phyloP scores from a whole-genome alignment of 2,329 filamentous ascomycete genomes.

The Colletotrichum lentis region DNA sequence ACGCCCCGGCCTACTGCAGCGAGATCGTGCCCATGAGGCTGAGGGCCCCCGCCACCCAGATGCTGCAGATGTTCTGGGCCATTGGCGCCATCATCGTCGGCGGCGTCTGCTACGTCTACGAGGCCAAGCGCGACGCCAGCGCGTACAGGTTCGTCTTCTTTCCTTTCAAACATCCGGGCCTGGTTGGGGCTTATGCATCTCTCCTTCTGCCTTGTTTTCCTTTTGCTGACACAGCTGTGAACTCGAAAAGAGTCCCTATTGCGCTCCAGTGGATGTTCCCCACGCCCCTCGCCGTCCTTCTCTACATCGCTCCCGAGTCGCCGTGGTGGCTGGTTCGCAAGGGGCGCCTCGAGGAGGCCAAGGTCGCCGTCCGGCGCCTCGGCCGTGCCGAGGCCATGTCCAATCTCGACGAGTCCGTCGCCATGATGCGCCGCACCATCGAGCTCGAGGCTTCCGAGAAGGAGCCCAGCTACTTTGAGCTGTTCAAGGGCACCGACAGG shows the following conservation, averaged over 20 bases:
- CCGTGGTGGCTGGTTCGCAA: constrained; percentile 66
- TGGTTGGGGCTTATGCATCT: no score
- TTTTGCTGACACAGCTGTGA: no score
- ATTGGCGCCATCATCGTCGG: constrained; percentile 69
- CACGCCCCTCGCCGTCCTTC: constrained; percentile 59
- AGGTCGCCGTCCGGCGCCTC: constrained; percentile 56
- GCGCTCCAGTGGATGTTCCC: constrained; percentile 68
- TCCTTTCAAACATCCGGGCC: no score
- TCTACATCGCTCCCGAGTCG: constrained; percentile 61
- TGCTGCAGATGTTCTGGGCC: constrained; percentile 73
- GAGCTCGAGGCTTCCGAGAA: constrained; percentile 61
- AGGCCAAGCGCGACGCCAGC: constrained; percentile 44
- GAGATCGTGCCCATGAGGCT: constrained; percentile 69
- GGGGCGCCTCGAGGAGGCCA: constrained; percentile 55
- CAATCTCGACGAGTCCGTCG: constrained; percentile 41
- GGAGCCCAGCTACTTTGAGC: constrained; percentile 58
- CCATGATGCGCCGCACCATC: constrained; percentile 55
- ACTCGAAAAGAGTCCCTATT: no score
- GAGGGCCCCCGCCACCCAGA: constrained; percentile 66
- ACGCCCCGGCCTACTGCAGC: constrained; percentile 68
- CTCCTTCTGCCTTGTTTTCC: no score
- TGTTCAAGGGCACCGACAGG: constrained; percentile 63
- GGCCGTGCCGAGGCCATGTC: constrained; percentile 44
- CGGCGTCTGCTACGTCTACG: constrained; percentile 63
- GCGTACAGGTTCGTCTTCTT: constrained; percentile 38